Conservation (phyloP, 2,329 filamentous ascomycete genomes). For the Annulohypoxylon truncatum region DNA sequence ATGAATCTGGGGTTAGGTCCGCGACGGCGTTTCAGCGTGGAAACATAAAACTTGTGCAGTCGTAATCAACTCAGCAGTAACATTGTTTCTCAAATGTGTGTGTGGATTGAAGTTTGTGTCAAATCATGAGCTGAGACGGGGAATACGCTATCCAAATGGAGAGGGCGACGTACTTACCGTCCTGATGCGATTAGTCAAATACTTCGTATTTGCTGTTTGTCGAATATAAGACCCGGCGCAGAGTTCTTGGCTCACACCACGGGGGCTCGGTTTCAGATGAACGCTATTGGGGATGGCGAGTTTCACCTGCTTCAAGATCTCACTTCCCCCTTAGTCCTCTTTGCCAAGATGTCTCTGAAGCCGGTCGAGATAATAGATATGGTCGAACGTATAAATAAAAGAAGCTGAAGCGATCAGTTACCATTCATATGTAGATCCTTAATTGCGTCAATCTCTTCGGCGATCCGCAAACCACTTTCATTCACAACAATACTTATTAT, state of each 20-base stretch:
- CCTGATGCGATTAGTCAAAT: slow-evolving; percentile 11
- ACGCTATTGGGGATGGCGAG: slow-evolving; percentile 29
- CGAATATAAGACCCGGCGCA: slow-evolving; percentile 12
- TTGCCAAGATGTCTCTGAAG: slow-evolving; percentile 20
- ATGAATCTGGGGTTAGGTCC: slow-evolving; percentile 19
- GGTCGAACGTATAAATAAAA: slow-evolving; percentile 39
- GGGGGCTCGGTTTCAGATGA: slow-evolving; percentile 32
- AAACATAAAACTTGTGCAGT: slow-evolving; percentile 31
- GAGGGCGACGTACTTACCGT: background rate
- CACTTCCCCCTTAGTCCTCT: slow-evolving; percentile 1
- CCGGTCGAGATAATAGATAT: slow-evolving; percentile 10
- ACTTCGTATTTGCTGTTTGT: background rate
- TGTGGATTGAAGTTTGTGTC: slow-evolving; percentile 1
- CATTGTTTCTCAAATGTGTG: background rate
- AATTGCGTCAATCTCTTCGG: slow-evolving; percentile 34
- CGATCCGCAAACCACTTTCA: slow-evolving; percentile 37
- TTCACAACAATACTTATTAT: slow-evolving; percentile 24
- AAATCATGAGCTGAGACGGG: slow-evolving; percentile 12
- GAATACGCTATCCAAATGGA: slow-evolving; percentile 10
- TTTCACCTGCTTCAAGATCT: slow-evolving; percentile 38
- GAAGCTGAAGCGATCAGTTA: slow-evolving; percentile 40
- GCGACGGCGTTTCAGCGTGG: slow-evolving; percentile 31
- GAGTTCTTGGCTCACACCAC: slow-evolving; percentile 23
- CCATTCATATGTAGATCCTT: slow-evolving; percentile 41
- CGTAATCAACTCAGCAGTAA: slow-evolving; percentile 1